Evolutionary conservation across 2,329 filamentous ascomycete species (phyloP).

Genomic region (Aureobasidium musti): DNA sequence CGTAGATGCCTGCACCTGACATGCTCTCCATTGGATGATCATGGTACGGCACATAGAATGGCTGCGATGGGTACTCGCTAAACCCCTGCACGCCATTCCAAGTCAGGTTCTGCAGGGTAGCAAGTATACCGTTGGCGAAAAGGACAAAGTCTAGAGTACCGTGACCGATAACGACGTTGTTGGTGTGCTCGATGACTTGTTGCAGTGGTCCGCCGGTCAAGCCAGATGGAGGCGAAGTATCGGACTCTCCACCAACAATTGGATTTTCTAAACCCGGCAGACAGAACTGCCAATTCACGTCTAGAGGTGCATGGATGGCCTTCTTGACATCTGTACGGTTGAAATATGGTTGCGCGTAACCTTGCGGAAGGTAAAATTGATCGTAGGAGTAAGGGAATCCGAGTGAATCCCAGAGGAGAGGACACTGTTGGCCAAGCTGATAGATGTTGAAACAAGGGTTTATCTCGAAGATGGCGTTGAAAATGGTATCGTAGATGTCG

Average conservation of each 20-base stretch:
- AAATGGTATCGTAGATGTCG: constrained; percentile 40
- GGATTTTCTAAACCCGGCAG: constrained; percentile 36
- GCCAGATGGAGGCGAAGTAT: constrained; percentile 33
- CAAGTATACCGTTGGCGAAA: constrained; percentile 38
- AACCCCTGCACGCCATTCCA: constrained; percentile 40
- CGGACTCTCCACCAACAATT: constrained; percentile 31
- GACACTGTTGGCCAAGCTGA: constrained; percentile 38
- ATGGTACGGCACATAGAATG: constrained; percentile 37
- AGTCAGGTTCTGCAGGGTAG: constrained; percentile 39
- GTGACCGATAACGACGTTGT: constrained; percentile 40
- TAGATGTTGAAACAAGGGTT: constrained; percentile 43
- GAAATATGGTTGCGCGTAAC: constrained; percentile 38
- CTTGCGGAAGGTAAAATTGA: constrained; percentile 29
- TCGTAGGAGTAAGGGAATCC: constrained; percentile 32
- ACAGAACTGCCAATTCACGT: constrained; percentile 33
- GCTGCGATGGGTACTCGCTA: constrained; percentile 32
- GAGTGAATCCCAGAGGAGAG: constrained; percentile 35
- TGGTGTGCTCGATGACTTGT: constrained; percentile 39
- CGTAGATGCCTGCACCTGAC: constrained; percentile 35
- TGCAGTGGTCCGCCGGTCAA: constrained; percentile 33
- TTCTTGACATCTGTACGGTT: constrained; percentile 44
- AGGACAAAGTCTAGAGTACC: constrained; percentile 38
- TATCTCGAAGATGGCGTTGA: constrained; percentile 38
- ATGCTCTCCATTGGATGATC: constrained; percentile 20
- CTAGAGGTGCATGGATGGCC: constrained; percentile 42